These are phyloP conservation scores for Sinapis alba DNA, from an alignment of 441 rosid species.

Conservation along the genomic window DNA sequence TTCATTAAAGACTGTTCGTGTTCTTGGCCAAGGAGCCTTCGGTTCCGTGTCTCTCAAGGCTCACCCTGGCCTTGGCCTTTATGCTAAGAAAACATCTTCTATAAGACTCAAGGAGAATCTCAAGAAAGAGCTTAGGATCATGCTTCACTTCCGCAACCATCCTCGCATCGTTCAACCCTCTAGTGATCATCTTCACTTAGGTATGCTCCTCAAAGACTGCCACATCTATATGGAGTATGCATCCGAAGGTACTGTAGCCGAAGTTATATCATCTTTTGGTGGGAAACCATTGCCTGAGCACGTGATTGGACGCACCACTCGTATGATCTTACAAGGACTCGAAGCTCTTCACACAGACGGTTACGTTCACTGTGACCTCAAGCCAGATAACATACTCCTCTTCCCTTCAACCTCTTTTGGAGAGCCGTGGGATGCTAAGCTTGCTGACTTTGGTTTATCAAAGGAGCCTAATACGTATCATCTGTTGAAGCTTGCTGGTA, in stretches of 20 bases:
- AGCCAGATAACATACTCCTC: not conserved
- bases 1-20: not conserved
- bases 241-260: not conserved
- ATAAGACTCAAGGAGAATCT: not conserved
- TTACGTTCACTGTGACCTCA: not conserved
- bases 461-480: not conserved
- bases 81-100: not conserved
- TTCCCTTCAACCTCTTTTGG: not conserved
- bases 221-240: conserved; percentile 18
- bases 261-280: not conserved
- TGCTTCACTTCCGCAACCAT: not conserved
- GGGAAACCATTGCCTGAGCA: not conserved
- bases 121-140: not conserved
- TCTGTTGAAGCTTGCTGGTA: not conserved
- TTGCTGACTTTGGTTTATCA: not conserved
- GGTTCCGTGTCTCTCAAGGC: not conserved
- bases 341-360: not conserved
- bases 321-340: not conserved
- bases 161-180: not conserved
- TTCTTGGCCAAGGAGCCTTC: not conserved
- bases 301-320: not conserved
- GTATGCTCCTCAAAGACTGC: not conserved
- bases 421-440: not conserved
- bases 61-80: not conserved
- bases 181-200: not conserved